phyloP scores from a whole-genome alignment of 2,329 filamentous ascomycete genomes.

The Aspergillus fumigatus region DNA sequence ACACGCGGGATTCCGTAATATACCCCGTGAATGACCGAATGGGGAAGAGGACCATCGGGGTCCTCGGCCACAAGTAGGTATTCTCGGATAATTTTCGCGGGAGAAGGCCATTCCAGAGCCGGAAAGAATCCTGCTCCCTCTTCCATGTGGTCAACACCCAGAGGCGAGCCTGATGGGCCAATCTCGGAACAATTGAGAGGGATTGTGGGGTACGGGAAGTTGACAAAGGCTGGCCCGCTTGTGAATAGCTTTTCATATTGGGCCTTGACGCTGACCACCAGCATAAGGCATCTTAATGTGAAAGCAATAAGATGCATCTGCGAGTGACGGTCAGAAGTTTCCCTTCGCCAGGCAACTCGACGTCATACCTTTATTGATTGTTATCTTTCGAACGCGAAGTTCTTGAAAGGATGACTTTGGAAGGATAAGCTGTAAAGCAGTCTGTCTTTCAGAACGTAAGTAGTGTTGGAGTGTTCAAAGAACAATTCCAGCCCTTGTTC shows the following conservation, averaged over 20 bases:
- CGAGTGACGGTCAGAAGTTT: background rate
- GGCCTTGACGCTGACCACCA: slow-evolving; percentile 14
- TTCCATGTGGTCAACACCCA: slow-evolving; percentile 37
- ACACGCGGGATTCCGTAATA: slow-evolving; percentile 39
- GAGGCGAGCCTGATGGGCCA: slow-evolving; percentile 24
- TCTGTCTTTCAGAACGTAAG: background rate
- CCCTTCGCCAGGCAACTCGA: background rate
- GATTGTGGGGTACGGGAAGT: slow-evolving; percentile 16
- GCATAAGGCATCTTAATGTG: slow-evolving; percentile 11
- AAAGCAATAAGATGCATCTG: slow-evolving; percentile 19
- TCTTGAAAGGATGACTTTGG: background rate
- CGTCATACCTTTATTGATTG: background rate
- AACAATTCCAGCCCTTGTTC: background rate
- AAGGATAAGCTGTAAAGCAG: background rate
- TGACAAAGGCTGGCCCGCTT: slow-evolving; percentile 18
- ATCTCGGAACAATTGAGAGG: slow-evolving; percentile 20
- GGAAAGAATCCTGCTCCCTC: slow-evolving; percentile 41
- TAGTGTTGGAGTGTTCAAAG: background rate
- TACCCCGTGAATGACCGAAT: slow-evolving; percentile 45
- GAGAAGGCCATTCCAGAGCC: slow-evolving; percentile 38
- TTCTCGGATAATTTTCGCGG: slow-evolving; percentile 34
- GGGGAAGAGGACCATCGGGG: slow-evolving; percentile 44
- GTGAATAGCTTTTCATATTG: slow-evolving; percentile 25
- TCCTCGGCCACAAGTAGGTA: slow-evolving; percentile 48
- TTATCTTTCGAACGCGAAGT: background rate